A percentile compares a stretch with the other conserved stretches of the same genome.
Evolutionary conservation across 352 stramenopile species (phyloP).

Genomic region (Pythium phragmitis): DNA sequence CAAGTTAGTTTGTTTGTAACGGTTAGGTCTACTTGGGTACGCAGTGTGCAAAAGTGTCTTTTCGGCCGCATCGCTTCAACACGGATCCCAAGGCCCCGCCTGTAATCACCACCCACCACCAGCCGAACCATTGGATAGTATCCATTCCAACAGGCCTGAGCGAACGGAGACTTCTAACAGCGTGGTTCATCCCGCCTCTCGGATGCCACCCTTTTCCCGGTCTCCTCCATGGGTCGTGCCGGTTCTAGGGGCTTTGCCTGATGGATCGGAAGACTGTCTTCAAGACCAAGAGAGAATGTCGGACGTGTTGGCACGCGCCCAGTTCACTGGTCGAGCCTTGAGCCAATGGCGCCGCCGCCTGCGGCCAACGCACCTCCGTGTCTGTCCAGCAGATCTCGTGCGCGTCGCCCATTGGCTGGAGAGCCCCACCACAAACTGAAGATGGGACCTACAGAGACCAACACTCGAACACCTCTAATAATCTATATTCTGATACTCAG

Average conservation of each 20-base stretch:
- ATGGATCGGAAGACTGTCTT: not conserved
- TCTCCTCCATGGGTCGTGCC: not conserved
- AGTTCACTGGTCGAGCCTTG: slow-evolving; percentile 19
- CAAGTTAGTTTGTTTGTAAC: slow-evolving; percentile 12
- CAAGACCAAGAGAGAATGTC: too few relatives aligned
- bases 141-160: too few relatives aligned
- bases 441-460: slow-evolving; percentile 4
- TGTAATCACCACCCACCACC: not conserved
- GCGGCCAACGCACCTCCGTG: slow-evolving; percentile 23
- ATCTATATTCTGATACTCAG: slow-evolving; percentile 2
- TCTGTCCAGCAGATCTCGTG: not conserved
- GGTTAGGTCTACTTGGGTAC: not conserved
- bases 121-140: not conserved
- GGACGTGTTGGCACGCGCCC: slow-evolving; percentile 25
- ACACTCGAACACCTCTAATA: slow-evolving; percentile 1
- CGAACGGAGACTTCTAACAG: not conserved
- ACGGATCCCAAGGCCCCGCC: too few relatives aligned
- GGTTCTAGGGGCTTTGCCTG: not conserved
- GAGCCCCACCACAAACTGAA: slow-evolving; percentile 3
- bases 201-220: not conserved
- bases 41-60: not conserved
- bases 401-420: slow-evolving; percentile 3
- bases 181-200: slow-evolving; percentile 7
- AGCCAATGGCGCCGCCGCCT: slow-evolving; percentile 24
- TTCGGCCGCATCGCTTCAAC: not conserved